phyloP scores from a whole-genome alignment of 805 yeast genomes.

The Monosporozyma servazzii region DNA sequence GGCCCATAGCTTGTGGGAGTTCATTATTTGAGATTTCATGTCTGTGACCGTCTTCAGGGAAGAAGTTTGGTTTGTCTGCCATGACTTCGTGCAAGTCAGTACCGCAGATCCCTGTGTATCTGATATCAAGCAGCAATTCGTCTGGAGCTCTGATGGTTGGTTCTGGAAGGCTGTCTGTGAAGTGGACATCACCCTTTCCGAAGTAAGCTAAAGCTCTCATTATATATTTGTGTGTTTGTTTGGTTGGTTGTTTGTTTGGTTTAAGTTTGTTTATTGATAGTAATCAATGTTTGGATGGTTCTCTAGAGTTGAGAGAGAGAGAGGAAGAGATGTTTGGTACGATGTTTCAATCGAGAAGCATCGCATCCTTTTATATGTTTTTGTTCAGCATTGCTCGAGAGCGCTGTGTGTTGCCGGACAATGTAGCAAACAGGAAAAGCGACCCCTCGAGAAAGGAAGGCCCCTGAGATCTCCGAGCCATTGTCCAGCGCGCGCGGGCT shows the following conservation, averaged over 20 bases:
- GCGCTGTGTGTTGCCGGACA: no score
- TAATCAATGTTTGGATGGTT: no score
- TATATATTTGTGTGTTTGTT: not conserved
- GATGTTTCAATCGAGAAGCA: no score
- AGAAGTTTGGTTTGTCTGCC: constrained; percentile 49
- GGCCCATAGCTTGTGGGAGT: constrained; percentile 44
- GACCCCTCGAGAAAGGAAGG: no score
- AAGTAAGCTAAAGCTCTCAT: constrained; percentile 45
- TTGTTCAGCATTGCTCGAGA: no score
- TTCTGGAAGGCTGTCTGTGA: constrained; percentile 28
- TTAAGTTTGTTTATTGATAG: not conserved
- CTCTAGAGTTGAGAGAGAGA: no score
- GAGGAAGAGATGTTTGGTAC: no score
- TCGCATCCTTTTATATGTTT: no score
- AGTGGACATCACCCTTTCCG: constrained; percentile 38
- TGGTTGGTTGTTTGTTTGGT: not conserved
- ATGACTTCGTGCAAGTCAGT: constrained; percentile 49
- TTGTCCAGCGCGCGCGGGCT: no score
- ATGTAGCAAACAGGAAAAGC: no score
- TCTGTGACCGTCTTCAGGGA: constrained; percentile 32
- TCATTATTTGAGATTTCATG: constrained; percentile 32
- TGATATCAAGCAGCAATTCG: constrained; percentile 38
- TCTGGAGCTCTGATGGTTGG: constrained; percentile 32
- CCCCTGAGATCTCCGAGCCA: no score
- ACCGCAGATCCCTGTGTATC: constrained; percentile 57